Evolutionary conservation across 306 rosid species (phyloP).

Genomic region (Canavalia ensiformis): DNA sequence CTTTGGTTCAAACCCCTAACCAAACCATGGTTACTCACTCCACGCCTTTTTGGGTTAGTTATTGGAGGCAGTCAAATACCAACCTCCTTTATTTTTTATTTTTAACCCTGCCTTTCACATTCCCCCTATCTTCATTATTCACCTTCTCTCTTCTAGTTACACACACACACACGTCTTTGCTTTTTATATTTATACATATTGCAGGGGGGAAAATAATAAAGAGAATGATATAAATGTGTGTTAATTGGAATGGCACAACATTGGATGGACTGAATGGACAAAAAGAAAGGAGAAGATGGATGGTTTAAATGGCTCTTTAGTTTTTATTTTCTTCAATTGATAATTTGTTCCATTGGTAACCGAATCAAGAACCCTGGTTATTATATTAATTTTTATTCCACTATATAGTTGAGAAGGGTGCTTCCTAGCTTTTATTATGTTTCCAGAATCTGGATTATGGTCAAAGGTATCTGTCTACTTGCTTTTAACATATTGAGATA

Average conservation of each 20-base stretch:
- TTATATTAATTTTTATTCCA: conserved; percentile 23
- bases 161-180: background rate
- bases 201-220: too few species aligned
- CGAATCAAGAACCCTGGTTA: conserved; percentile 15
- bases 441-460: conserved; percentile 53
- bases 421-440: conserved; percentile 40
- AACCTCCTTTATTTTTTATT: too few species aligned
- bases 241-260: background rate
- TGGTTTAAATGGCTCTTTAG: conserved; percentile 38
- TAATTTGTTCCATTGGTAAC: conserved; percentile 20
- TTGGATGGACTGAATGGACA: background rate
- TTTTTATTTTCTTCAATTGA: conserved; percentile 27
- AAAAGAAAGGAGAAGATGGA: conserved; percentile 5
- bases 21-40: conserved; percentile 58
- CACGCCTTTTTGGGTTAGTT: too few species aligned
- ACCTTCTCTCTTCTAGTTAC: too few species aligned
- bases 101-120: too few species aligned
- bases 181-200: too few species aligned
- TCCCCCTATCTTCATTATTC: background rate
- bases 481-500: conserved; percentile 34
- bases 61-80: background rate
- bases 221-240: background rate
- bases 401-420: conserved; percentile 29
- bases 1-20: conserved; percentile 41
- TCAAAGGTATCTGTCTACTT: conserved; percentile 58